Evolutionary conservation across 2,329 filamentous ascomycete genomes (phyloP).

Genomic region (Neofusicoccum kwambonambiense): DNA sequence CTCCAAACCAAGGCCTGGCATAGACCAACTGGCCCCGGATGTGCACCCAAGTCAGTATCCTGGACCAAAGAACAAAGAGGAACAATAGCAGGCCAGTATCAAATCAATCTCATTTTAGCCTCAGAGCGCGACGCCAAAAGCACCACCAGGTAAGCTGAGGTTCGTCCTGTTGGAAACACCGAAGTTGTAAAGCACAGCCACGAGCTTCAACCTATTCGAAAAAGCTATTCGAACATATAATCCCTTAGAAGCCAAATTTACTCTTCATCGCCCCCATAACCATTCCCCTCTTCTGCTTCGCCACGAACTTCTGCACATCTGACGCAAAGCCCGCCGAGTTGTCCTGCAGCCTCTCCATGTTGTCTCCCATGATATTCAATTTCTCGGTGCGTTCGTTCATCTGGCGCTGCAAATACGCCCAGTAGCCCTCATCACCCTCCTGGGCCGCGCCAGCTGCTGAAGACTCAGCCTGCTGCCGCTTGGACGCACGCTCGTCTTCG

Average conservation of each 20-base stretch:
- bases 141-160: no score
- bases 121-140: no score
- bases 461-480: slow-evolving; percentile 30
- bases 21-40: no score
- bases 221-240: no score
- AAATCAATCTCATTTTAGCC: no score
- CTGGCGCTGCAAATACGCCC: slow-evolving; percentile 80
- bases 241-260: slow-evolving; percentile 13
- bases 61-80: no score
- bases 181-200: no score
- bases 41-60: no score
- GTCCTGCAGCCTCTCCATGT: slow-evolving; percentile 77
- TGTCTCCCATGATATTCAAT: slow-evolving; percentile 77
- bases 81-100: no score
- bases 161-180: no score
- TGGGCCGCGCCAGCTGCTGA: slow-evolving; percentile 20
- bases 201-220: no score
- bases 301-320: slow-evolving; percentile 83
- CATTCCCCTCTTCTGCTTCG: slow-evolving; percentile 82
- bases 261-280: slow-evolving; percentile 58
- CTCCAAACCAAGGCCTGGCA: no score
- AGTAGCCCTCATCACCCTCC: slow-evolving; percentile 57
- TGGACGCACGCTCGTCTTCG: slow-evolving; percentile 35
- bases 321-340: slow-evolving; percentile 81
- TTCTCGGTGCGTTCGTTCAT: slow-evolving; percentile 89